These are phyloP conservation scores for Botrytis pseudocinerea DNA, from an alignment of 2,329 filamentous ascomycete species.

Conservation along the genomic window DNA sequence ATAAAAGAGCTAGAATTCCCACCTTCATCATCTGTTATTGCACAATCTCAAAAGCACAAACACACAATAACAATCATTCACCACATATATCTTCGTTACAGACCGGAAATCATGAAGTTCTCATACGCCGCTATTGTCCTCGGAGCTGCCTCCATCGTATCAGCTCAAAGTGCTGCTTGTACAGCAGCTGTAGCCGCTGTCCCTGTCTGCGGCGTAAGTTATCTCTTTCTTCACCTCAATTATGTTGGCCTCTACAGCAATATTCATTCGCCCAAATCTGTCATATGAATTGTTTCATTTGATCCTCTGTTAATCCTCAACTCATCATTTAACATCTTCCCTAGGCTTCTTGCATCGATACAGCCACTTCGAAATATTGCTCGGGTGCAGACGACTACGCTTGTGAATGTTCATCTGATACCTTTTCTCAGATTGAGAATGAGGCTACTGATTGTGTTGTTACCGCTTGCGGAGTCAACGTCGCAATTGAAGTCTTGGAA, in stretches of 20 bases:
- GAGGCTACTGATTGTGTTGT: slow-evolving; percentile 8
- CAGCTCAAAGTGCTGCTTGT: slow-evolving; percentile 18
- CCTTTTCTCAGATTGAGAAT: not conserved
- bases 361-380: not conserved
- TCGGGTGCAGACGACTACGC: not conserved
- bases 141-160: slow-evolving; percentile 6
- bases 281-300: no score
- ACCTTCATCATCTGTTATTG: not conserved
- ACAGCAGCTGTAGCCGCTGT: slow-evolving; percentile 3
- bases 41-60: not conserved
- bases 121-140: slow-evolving; percentile 9
- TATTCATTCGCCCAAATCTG: not conserved
- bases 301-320: not conserved
- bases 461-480: not conserved
- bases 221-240: not conserved
- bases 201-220: slow-evolving; percentile 17
- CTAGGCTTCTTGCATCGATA: slow-evolving; percentile 13
- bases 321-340: not conserved
- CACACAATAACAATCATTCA: not conserved
- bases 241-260: not conserved
- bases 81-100: not conserved
- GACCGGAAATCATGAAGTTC: slow-evolving; percentile 15
- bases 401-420: slow-evolving; percentile 17
- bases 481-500: not conserved
- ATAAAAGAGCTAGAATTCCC: slow-evolving; percentile 1